These are phyloP conservation scores for Diaporthe longicolla DNA, from an alignment of 2,329 filamentous ascomycete genomes.

Conservation along the genomic window DNA sequence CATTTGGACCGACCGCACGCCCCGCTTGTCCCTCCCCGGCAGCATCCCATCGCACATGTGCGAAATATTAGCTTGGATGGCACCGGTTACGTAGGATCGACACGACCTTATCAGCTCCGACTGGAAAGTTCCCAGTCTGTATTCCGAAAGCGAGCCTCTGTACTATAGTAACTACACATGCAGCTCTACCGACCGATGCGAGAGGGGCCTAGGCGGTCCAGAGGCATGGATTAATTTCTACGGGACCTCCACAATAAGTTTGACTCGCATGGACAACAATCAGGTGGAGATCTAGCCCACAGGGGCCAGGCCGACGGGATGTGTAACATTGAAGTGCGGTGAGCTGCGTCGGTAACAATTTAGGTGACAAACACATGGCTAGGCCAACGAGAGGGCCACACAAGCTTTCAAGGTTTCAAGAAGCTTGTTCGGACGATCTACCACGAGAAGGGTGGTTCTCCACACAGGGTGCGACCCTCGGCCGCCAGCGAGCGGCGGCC, in stretches of 20 bases:
- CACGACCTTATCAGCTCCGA: not conserved
- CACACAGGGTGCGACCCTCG: not conserved
- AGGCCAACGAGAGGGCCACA: not conserved
- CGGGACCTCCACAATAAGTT: not conserved
- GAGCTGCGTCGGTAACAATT: not conserved
- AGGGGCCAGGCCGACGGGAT: not conserved
- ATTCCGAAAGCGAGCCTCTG: not conserved
- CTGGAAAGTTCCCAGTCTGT: not conserved
- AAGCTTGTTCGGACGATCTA: slow-evolving; percentile 32
- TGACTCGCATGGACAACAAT: not conserved
- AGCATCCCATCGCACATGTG: slow-evolving; percentile 22
- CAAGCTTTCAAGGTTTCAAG: slow-evolving; percentile 26
- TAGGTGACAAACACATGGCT: not conserved
- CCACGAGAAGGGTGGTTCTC: slow-evolving; percentile 3
- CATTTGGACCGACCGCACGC: slow-evolving; percentile 7
- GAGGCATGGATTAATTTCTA: not conserved
- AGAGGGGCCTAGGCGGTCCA: not conserved
- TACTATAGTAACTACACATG: not conserved
- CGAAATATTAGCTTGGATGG: slow-evolving; percentile 24
- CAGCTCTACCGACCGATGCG: not conserved
- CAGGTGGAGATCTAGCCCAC: not conserved
- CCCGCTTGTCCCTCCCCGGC: slow-evolving; percentile 14
- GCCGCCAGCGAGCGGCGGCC: slow-evolving; percentile 1
- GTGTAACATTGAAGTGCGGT: not conserved
- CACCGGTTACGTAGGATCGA: not conserved